Percentiles rank a stretch among this genome's conserved stretches.
phyloP scores from a whole-genome alignment of 2,329 filamentous ascomycete genomes.

The Salinomyces thailandicus region DNA sequence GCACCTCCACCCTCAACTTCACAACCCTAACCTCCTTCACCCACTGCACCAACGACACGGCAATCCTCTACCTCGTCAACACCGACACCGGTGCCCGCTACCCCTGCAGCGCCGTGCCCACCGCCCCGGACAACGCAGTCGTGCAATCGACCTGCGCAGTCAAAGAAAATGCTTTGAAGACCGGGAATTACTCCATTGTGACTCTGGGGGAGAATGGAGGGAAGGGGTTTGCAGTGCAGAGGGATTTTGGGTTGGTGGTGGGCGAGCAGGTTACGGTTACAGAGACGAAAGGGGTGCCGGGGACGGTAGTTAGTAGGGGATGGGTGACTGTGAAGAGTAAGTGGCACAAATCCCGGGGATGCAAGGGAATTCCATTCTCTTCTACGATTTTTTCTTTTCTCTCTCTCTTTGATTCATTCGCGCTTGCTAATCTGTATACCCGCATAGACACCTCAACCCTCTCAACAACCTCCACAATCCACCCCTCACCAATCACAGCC shows the following conservation, averaged over 20 bases:
- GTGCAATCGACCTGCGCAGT: not conserved
- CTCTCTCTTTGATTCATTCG: too few relatives aligned
- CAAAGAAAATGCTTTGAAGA: not conserved
- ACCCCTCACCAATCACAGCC: not conserved
- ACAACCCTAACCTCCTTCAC: not conserved
- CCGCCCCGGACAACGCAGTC: not conserved
- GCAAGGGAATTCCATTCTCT: too few relatives aligned
- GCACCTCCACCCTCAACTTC: not conserved
- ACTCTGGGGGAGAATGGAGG: not conserved
- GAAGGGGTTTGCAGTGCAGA: not conserved
- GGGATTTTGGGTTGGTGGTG: not conserved
- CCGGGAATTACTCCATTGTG: not conserved
- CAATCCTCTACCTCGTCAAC: not conserved
- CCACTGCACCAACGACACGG: not conserved
- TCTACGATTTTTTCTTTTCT: too few relatives aligned
- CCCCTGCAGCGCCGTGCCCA: not conserved
- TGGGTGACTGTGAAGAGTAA: not conserved
- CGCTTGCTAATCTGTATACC: not conserved
- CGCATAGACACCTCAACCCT: not conserved
- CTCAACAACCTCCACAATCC: not conserved
- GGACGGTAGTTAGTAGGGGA: not conserved
- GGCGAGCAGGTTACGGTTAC: not conserved
- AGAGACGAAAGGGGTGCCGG: not conserved
- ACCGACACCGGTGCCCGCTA: not conserved
- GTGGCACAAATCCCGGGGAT: not conserved